Conservation (phyloP, 2,329 filamentous ascomycete species). For the Aspergillus sp. region DNA sequence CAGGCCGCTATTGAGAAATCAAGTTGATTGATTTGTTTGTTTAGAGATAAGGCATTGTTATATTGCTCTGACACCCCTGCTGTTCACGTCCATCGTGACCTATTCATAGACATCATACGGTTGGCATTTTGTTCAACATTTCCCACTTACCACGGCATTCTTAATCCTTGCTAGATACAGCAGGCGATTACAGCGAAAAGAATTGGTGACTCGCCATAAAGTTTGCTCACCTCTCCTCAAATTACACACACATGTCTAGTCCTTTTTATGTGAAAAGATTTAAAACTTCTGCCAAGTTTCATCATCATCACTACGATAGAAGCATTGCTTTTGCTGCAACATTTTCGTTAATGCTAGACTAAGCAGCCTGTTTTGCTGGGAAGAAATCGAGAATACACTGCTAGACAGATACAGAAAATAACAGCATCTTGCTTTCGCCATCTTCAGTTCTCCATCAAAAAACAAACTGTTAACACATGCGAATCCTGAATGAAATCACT, state of each 20-base stretch:
- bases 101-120: constrained; percentile 2
- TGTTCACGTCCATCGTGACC: background rate
- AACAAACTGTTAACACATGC: constrained; percentile 15
- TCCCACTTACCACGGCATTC: background rate
- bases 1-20: constrained; percentile 61
- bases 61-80: background rate
- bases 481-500: constrained; percentile 17
- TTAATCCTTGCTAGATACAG: background rate
- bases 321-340: background rate
- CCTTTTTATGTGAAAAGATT: background rate
- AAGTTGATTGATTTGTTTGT: background rate
- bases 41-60: background rate
- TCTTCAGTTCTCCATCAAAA: constrained; percentile 3
- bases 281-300: background rate
- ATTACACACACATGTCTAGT: background rate
- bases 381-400: constrained; percentile 21
- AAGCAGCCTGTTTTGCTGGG: constrained; percentile 10
- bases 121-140: background rate
- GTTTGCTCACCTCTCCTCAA: background rate
- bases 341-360: constrained; percentile 10
- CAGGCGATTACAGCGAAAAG: background rate
- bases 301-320: background rate
- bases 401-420: constrained; percentile 27
- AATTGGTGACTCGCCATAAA: background rate
- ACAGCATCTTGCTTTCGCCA: constrained; percentile 12